Conservation (phyloP, 768 basidiomycete species). For the Strobilomyces dryophilus region DNA sequence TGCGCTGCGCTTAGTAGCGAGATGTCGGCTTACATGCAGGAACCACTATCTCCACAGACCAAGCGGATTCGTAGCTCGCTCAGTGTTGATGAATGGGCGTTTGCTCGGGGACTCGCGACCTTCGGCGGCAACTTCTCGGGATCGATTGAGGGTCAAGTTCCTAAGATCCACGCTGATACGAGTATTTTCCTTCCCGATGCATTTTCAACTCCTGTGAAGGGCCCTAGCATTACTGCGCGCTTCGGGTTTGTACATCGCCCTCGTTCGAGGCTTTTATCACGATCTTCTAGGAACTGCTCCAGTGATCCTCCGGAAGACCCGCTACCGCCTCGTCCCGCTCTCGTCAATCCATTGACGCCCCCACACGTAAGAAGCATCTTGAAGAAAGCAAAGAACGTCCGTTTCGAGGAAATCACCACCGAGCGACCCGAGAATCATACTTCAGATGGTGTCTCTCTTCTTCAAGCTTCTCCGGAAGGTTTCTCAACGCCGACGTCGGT, state of each 20-base stretch:
- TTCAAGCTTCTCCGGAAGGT: slow-evolving; percentile 1
- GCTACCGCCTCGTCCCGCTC: slow-evolving; percentile 20
- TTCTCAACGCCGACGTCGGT: slow-evolving; percentile 6
- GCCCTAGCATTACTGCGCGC: not conserved
- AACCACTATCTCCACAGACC: not conserved
- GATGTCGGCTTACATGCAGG: slow-evolving; percentile 10
- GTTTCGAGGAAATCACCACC: slow-evolving; percentile 28
- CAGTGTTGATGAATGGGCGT: slow-evolving; percentile 36
- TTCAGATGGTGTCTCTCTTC: not conserved
- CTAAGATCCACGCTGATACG: slow-evolving; percentile 1
- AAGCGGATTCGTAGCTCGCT: slow-evolving; percentile 3
- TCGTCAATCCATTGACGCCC: slow-evolving; percentile 26
- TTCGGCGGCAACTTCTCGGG: slow-evolving; percentile 20
- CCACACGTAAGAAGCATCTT: slow-evolving; percentile 34
- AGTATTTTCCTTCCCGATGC: slow-evolving; percentile 12
- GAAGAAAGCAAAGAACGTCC: slow-evolving; percentile 38
- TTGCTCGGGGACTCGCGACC: slow-evolving; percentile 28
- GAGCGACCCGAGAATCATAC: slow-evolving; percentile 1
- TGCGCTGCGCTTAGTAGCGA: slow-evolving; percentile 25
- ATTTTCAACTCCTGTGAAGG: slow-evolving; percentile 10
- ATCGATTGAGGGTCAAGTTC: slow-evolving; percentile 1
- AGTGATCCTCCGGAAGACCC: slow-evolving; percentile 19
- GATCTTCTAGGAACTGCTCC: slow-evolving; percentile 5
- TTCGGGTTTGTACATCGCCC: not conserved
- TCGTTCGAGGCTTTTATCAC: not conserved